Evolutionary conservation across 495 filamentous ascomycete genomes (phyloP).

Genomic region (Xylaria palmicola): DNA sequence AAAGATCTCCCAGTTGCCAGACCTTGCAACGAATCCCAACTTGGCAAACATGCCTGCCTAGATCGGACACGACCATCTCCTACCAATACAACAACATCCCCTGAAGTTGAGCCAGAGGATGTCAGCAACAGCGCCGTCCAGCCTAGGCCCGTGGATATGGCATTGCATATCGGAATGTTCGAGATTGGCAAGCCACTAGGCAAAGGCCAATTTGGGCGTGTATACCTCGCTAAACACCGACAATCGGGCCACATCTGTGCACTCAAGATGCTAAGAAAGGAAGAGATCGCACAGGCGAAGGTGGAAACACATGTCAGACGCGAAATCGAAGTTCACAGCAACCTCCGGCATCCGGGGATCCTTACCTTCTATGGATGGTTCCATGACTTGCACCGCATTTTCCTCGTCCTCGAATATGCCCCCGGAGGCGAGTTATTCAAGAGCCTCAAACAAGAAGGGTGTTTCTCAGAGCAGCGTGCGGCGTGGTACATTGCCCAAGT

Average conservation of each 20-base stretch:
- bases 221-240: constrained; percentile 17
- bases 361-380: constrained; percentile 16
- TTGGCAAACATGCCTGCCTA: neutral
- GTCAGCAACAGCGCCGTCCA: neutral
- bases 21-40: neutral
- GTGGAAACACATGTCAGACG: constrained; percentile 12
- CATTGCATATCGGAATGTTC: constrained; percentile 15
- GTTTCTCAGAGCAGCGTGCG: constrained; percentile 92
- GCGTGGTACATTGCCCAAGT: constrained; percentile 96
- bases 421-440: constrained; percentile 95
- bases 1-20: no score
- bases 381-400: constrained; percentile 5
- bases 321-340: constrained; percentile 23
- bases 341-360: constrained; percentile 15
- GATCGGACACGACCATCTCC: neutral
- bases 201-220: constrained; percentile 18
- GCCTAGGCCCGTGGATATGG: neutral
- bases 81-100: neutral
- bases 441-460: constrained; percentile 78
- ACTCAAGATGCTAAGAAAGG: constrained; percentile 19
- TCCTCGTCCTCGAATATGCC: constrained; percentile 91
- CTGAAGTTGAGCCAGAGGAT: neutral
- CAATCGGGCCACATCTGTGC: constrained; percentile 16
- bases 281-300: neutral
- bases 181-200: constrained; percentile 20